Evolutionary conservation across 1,139 yeast genomes (phyloP).

Genomic region (Yamadazyma siamensis): DNA sequence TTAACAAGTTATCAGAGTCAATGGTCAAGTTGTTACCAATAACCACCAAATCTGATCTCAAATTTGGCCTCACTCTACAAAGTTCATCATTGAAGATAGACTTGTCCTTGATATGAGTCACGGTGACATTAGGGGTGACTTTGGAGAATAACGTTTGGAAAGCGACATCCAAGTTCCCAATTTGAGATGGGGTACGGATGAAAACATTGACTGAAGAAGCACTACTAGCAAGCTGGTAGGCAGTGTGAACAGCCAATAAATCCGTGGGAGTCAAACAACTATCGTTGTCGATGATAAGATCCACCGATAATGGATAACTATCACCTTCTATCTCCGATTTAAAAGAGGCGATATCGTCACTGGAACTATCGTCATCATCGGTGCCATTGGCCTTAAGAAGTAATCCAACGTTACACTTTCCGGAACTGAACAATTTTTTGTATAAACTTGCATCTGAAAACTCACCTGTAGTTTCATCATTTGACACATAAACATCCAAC

Average conservation of each 20-base stretch:
- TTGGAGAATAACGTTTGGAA: conserved; percentile 17
- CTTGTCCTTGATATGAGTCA: conserved; percentile 15
- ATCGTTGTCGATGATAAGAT: conserved; percentile 28
- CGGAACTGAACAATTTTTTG: conserved; percentile 22
- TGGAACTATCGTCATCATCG: background rate
- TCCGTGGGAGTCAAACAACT: conserved; percentile 34
- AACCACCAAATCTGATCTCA: conserved; percentile 21
- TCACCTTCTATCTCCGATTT: conserved; percentile 5
- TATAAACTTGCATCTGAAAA: conserved; percentile 18
- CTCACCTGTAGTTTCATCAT: conserved; percentile 16
- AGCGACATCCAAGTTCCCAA: conserved; percentile 20
- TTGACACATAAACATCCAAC: conserved; percentile 12
- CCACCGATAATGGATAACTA: conserved; percentile 9
- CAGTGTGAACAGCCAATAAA: conserved; percentile 26
- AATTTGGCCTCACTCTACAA: conserved; percentile 10
- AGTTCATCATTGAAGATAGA: conserved; percentile 12
- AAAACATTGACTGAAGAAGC: conserved; percentile 18
- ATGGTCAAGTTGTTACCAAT: conserved; percentile 21
- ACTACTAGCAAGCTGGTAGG: conserved; percentile 17
- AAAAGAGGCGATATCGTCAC: conserved; percentile 3
- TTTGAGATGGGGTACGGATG: conserved; percentile 16
- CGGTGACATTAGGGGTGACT: conserved; percentile 1
- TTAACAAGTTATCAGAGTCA: conserved; percentile 9
- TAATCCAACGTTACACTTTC: conserved; percentile 30
- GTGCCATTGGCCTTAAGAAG: conserved; percentile 15